Conservation (phyloP, 129 eudicot genomes). For the Centaurea solstitialis region DNA sequence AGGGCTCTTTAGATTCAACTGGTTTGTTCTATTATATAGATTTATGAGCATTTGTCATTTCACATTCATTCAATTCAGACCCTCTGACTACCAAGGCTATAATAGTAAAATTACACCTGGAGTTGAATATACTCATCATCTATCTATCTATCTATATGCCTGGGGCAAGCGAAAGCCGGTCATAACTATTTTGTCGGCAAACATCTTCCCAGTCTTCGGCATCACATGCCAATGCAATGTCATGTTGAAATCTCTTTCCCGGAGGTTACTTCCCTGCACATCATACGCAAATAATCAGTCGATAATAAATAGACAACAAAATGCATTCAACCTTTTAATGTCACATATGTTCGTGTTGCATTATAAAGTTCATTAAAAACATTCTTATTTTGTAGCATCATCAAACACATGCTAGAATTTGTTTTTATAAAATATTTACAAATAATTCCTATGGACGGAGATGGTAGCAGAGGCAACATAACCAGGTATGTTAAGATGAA, state of each 20-base stretch:
- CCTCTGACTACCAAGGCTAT: background rate
- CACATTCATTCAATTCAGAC: background rate
- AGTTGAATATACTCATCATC: background rate
- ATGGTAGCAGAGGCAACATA: too few relatives aligned
- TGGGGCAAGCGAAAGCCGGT: slow-evolving; percentile 71
- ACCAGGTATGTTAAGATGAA: background rate
- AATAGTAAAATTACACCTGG: background rate
- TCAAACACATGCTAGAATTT: too few relatives aligned
- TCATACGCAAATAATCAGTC: background rate
- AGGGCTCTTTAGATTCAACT: background rate
- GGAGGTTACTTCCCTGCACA: slow-evolving; percentile 77
- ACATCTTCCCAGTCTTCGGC: slow-evolving; percentile 98
- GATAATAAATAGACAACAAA: background rate
- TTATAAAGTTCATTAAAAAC: background rate
- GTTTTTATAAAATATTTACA: too few relatives aligned
- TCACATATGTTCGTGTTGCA: background rate
- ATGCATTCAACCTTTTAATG: background rate
- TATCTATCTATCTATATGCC: slow-evolving; percentile 61
- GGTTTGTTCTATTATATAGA: background rate
- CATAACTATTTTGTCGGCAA: slow-evolving; percentile 74
- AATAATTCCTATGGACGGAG: too few relatives aligned
- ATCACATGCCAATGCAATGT: slow-evolving; percentile 96
- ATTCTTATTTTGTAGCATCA: too few relatives aligned
- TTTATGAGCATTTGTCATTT: background rate
- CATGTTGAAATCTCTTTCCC: slow-evolving; percentile 70